Percentiles rank a stretch among this genome's conserved stretches.
Conservation (phyloP, 2,329 filamentous ascomycete genomes). For the Aspergillus pseudoviridinutans region DNA sequence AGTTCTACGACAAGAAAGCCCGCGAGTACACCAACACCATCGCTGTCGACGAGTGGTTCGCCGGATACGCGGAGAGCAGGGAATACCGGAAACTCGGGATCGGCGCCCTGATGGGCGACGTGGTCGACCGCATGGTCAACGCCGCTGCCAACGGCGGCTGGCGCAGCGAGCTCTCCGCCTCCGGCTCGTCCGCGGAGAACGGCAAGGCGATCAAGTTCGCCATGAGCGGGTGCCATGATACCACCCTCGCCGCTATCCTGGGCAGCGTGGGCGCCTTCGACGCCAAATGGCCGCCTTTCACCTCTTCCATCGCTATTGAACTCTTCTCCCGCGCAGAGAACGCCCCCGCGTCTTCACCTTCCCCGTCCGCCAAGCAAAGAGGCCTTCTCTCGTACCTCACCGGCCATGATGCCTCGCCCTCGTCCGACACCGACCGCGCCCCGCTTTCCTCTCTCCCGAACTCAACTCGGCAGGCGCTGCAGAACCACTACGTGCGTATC, state of each 20-base stretch:
- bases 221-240: conserved; percentile 87
- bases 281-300: conserved; percentile 83
- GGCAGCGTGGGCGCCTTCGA: conserved; percentile 76
- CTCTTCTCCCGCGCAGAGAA: conserved; percentile 59
- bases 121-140: conserved; percentile 70
- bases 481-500: conserved; percentile 78
- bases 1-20: conserved; percentile 79
- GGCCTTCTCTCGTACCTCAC: conserved; percentile 32
- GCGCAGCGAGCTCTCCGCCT: conserved; percentile 48
- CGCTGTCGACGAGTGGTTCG: conserved; percentile 87
- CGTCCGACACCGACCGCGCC: conserved; percentile 27
- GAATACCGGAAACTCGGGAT: conserved; percentile 92
- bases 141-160: conserved; percentile 57
- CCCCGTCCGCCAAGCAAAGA: conserved; percentile 22
- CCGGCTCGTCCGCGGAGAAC: conserved; percentile 40
- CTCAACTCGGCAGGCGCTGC: conserved; percentile 23
- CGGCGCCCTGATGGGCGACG: conserved; percentile 76
- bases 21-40: conserved; percentile 67
- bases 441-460: conserved; percentile 28
- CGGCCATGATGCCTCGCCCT: conserved; percentile 17
- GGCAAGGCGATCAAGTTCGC: conserved; percentile 62
- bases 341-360: conserved; percentile 2
- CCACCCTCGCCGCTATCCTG: conserved; percentile 77
- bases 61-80: conserved; percentile 74
- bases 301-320: conserved; percentile 86